Conservation (phyloP, 768 basidiomycete genomes). For the Boletus reticulatus region DNA sequence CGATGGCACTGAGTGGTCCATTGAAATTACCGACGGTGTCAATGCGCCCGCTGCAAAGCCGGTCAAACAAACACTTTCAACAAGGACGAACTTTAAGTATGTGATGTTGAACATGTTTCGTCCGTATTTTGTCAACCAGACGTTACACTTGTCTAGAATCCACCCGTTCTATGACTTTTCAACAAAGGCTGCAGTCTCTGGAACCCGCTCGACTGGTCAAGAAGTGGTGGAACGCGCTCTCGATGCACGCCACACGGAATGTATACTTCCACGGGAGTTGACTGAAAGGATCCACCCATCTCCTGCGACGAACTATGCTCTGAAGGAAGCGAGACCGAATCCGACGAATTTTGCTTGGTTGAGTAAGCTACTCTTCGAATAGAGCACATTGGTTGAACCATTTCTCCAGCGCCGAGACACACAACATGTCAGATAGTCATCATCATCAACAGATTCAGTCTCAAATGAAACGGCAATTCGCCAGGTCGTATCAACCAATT, state of each 20-base stretch:
- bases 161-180: constrained; percentile 19
- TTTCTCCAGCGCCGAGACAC: constrained; percentile 2
- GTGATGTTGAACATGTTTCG: constrained; percentile 15
- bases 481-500: background rate
- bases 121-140: constrained; percentile 5
- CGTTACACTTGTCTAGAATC: constrained; percentile 8
- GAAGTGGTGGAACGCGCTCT: background rate
- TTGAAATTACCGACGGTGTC: constrained; percentile 30
- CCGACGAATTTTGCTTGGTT: constrained; percentile 6
- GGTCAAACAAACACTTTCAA: constrained; percentile 20
- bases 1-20: constrained; percentile 27
- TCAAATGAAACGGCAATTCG: background rate
- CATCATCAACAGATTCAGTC: background rate
- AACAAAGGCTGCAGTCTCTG: constrained; percentile 2
- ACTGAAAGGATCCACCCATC: background rate
- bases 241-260: background rate
- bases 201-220: background rate
- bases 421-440: background rate
- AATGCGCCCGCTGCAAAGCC: constrained; percentile 8
- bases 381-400: background rate
- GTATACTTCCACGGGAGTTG: background rate
- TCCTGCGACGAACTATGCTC: background rate
- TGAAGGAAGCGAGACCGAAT: background rate
- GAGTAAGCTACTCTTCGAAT: constrained; percentile 1
- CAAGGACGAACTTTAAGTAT: constrained; percentile 12